Evolutionary conservation across 495 filamentous ascomycete genomes (phyloP).

Genomic region (Tirmania nivea): DNA sequence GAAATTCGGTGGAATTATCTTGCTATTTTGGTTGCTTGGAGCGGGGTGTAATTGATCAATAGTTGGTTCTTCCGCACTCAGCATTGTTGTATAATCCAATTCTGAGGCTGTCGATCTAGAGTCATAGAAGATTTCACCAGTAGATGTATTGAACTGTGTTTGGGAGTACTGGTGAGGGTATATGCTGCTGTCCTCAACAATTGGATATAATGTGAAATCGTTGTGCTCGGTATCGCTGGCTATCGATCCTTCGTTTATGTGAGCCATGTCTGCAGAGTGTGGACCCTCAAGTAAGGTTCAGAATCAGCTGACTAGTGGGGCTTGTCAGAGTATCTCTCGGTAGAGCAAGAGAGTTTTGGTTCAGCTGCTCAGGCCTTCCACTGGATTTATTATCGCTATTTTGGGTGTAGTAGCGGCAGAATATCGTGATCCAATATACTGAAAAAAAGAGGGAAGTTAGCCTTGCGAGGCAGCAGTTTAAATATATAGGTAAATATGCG

Average conservation of each 20-base stretch:
- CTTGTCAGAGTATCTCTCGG: neutral
- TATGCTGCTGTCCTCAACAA: neutral
- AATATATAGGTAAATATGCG: neutral
- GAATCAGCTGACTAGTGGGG: neutral
- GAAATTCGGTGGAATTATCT: neutral
- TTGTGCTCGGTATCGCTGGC: neutral
- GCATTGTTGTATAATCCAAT: no score
- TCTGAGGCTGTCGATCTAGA: neutral
- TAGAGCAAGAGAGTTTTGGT: neutral
- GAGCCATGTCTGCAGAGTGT: neutral
- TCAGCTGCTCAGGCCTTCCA: neutral
- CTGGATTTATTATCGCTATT: neutral
- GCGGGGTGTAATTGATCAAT: neutral
- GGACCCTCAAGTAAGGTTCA: neutral
- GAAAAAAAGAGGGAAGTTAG: neutral
- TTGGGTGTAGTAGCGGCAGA: neutral
- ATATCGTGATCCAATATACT: no score
- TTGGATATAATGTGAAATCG: neutral
- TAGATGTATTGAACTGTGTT: neutral
- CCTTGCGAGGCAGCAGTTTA: neutral
- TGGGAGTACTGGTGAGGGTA: neutral
- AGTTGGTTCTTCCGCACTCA: neutral
- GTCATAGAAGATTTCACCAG: neutral
- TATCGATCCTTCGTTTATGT: neutral
- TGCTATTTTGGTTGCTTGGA: neutral